Percentiles rank a stretch among this genome's conserved stretches.
Evolutionary conservation across 495 filamentous ascomycete species (phyloP).

Genomic region (Talaromyces nanjingensis): DNA sequence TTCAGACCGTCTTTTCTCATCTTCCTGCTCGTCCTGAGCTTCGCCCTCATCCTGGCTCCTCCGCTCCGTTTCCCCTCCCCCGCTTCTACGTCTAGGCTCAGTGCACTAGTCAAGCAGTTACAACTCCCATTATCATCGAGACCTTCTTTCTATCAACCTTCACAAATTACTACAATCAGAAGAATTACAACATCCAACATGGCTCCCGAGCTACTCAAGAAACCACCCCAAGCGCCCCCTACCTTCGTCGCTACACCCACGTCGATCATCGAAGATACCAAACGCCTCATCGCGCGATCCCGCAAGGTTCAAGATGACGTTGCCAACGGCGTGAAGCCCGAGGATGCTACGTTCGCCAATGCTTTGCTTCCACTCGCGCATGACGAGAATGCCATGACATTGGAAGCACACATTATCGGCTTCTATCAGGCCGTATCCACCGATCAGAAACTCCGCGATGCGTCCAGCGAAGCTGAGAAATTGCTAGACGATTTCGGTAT

Average conservation of each 20-base stretch:
- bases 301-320: slow-evolving; percentile 67
- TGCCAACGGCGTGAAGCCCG: slow-evolving; percentile 57
- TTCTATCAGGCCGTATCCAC: slow-evolving; percentile 80
- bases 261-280: slow-evolving; percentile 68
- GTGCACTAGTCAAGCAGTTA: slow-evolving; percentile 58
- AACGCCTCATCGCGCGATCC: slow-evolving; percentile 62
- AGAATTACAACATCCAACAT: slow-evolving; percentile 58
- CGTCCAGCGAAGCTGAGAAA: slow-evolving; percentile 61
- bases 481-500: slow-evolving; percentile 61
- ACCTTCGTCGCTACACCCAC: slow-evolving; percentile 76
- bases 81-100: slow-evolving; percentile 21
- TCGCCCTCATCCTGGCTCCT: slow-evolving; percentile 68
- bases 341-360: slow-evolving; percentile 59
- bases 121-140: slow-evolving; percentile 31
- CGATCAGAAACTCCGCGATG: slow-evolving; percentile 61
- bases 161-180: slow-evolving; percentile 16
- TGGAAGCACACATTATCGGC: slow-evolving; percentile 54
- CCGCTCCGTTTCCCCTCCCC: slow-evolving; percentile 47
- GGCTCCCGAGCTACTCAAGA: slow-evolving; percentile 55
- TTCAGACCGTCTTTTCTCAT: slow-evolving; percentile 1
- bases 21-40: slow-evolving; percentile 8
- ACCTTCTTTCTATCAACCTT: slow-evolving; percentile 3
- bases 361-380: slow-evolving; percentile 57
- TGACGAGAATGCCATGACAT: slow-evolving; percentile 57
- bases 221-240: slow-evolving; percentile 79